Evolutionary conservation across 306 rosid genomes (phyloP).

Genomic region (Trichosanthes cucumerina): DNA sequence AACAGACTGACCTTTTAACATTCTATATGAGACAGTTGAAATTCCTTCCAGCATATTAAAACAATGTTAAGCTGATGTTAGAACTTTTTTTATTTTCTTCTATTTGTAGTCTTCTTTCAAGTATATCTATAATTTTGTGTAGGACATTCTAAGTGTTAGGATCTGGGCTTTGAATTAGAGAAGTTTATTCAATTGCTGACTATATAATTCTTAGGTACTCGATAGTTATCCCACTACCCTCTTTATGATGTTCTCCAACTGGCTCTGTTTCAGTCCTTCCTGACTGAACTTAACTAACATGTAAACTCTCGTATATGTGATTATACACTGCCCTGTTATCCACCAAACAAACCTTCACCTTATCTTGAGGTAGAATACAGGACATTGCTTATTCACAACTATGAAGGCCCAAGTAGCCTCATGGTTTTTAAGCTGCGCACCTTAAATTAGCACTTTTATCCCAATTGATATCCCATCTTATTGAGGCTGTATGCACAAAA

Average conservation of each 20-base stretch:
- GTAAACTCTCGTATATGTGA: not conserved
- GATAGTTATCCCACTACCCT: not conserved
- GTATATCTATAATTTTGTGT: not conserved
- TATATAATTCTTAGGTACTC: not conserved
- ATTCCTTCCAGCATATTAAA: not conserved
- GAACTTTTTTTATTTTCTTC: not conserved
- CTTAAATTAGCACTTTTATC: not conserved
- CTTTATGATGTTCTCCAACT: not conserved
- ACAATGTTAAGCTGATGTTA: not conserved
- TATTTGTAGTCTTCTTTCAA: slow-evolving; percentile 1
- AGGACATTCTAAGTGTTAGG: not conserved
- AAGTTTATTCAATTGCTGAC: not conserved
- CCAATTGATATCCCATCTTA: not conserved
- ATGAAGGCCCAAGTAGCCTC: not conserved
- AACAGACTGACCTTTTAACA: not conserved
- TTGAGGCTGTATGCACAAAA: not conserved
- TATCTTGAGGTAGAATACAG: not conserved
- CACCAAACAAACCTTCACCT: not conserved
- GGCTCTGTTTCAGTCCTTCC: not conserved
- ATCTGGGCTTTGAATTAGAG: not conserved
- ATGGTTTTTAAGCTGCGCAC: not conserved
- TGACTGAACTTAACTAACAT: not conserved
- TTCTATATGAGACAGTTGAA: not conserved
- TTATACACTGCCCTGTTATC: not conserved
- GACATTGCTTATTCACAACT: not conserved